Base-by-base conservation (phyloP, 192 early-diverging fungal species). In the Geranomyces michiganensis region DNA sequence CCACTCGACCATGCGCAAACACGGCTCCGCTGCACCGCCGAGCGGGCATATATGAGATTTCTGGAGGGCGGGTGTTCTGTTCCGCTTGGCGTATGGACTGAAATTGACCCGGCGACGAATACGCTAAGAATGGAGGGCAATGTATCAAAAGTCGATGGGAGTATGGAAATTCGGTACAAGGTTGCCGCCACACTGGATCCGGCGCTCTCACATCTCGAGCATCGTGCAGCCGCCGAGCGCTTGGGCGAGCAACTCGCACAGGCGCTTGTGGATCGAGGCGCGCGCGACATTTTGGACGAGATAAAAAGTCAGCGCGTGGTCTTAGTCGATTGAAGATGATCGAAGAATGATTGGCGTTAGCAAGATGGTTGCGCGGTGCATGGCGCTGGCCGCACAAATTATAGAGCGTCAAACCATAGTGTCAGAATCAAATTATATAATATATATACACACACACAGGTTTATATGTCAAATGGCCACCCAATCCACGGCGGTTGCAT, bases 21-120 rank as follows among this genome's bases (percentile, higher is more conserved):
- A 0, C 75, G 88, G 32, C 59, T 94, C 26, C 74, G 85, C 48
- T 94, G 93, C 63, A 73, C 84, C 41, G 89, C 91, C 12, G 95
- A 99, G 74, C 92, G 94, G 15, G 80, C 88, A 41, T 84, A 96
- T 70, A 94, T 96, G 94, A 61, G 79, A 1, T 83, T 77, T 32
- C 78, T 99, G 26, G 94, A 99, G 81, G 96, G 96, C 43, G 96
- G 96, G 3, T 98, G 96, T 82, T 91, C 88, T 56, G 94, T 98
- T 49, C 95, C 96, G 4, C 89, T 97, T 68, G 96, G 95, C 33
- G 94, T 96, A 17, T 85, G 62, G 73, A 84, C 81, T 31, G 60
- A 71, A 19, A 21, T 74, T 17, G 66, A 22, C 24, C 44, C 48
- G 24, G 70, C 43, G 43, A 30, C 32, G n/a, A 59, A 58, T 44